Conservation (phyloP, 169 alveolate species). For the Eimeria praecox region DNA sequence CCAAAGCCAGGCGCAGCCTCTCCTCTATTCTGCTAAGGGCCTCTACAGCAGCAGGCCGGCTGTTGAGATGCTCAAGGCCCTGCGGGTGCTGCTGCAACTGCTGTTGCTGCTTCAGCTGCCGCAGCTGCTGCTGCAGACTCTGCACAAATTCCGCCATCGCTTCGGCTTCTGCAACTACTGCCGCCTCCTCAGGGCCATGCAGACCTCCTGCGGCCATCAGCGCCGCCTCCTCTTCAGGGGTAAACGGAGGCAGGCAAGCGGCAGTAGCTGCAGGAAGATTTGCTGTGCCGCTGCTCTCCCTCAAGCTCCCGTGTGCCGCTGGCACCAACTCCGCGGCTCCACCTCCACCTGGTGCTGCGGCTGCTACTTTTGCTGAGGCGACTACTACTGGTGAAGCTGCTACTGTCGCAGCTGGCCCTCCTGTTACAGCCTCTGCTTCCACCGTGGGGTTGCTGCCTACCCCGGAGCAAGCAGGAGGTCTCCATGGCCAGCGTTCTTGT, state of each 20-base stretch:
- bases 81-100: slow-evolving; percentile 40
- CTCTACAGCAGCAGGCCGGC: not conserved
- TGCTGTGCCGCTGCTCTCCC: not conserved
- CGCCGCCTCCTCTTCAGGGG: slow-evolving; percentile 50
- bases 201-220: slow-evolving; percentile 34
- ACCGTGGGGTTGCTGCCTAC: not conserved
- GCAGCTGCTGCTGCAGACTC: slow-evolving; percentile 51
- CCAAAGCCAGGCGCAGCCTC: slow-evolving; percentile 51
- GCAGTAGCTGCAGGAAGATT: not conserved
- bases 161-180: slow-evolving; percentile 62
- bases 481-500: not conserved
- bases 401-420: not conserved
- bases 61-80: not conserved
- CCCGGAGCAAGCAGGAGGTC: not conserved
- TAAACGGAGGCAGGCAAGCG: not conserved
- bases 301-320: not conserved
- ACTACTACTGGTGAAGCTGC: slow-evolving; percentile 1
- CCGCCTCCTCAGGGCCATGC: slow-evolving; percentile 54
- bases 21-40: slow-evolving; percentile 6
- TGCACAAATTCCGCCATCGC: slow-evolving; percentile 33
- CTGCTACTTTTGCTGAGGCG: not conserved
- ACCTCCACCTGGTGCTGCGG: not conserved
- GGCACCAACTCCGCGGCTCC: not conserved
- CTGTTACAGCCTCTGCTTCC: not conserved
- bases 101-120: slow-evolving; percentile 48